Base-by-base conservation (phyloP, 257 asterid species). In the Prunella vulgaris region DNA sequence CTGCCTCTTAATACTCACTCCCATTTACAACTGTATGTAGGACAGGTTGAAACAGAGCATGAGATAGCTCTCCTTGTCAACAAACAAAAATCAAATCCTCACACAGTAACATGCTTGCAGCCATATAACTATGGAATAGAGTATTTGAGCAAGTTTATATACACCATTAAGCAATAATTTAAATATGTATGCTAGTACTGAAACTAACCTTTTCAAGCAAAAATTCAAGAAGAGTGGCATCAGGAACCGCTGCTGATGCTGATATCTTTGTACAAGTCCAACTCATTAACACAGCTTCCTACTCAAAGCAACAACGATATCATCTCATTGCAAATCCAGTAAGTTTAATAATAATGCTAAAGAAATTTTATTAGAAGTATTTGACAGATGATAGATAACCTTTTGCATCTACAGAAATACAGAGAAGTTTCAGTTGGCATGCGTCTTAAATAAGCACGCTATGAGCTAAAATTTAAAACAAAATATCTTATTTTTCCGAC, bases 201-300 rank as follows among this genome's bases (percentile, higher is more conserved):
- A 52, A 35, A 59, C 85, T 51, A 67, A 88, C 99, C 99, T 94
- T 94, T 59, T 94, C 88, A 37, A 89, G 92, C 73, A 94, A 83
- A 66, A 87, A 74, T 40, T 83, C 89, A 20, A 94, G 91, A 70
- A 94, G 97, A 82, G 61, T 76, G 70, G 86, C 81, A 85, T 94
- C 99, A 71, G 97, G 85, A 73, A 86, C 84, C 22, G 88, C 86
- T 12, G 76, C 33, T 0, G 99, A 89, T 63, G 90, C 77, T 33
- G 95, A 81, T 71, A 91, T 89, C 84, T 89, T 94, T 21, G 95
- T 80, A 79, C 92, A 87, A 15, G 97, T 84, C 99, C 99, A 94
- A 76, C 91, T 95, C 97, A 94, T 94, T 74, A 94, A 69, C 57
- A 94, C 97, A 10, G 85, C 82, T 85, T 91, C 97, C 99, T 94